Evolutionary conservation across 1,139 yeast genomes (phyloP), one percentile per base, ranked within the genome.

Genomic region (Kodamaea fungicola): DNA sequence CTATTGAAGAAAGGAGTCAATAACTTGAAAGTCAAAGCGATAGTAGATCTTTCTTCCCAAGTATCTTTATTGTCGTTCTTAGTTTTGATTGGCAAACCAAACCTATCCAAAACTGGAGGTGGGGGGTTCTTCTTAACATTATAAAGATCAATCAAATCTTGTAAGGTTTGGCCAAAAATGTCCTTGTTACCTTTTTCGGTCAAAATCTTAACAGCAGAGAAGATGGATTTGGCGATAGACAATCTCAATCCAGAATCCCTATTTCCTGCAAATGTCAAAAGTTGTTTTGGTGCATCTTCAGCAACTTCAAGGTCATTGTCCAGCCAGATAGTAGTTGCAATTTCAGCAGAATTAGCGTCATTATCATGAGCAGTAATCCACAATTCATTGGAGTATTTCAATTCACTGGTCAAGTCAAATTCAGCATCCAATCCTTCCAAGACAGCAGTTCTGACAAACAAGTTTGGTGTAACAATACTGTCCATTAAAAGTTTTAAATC

Each of bases 401-500:
- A 50, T 30, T 42, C 44, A 0, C 78, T 71, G n/a, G 71, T 63
- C 38, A 92, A 62, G 44, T 89, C 96, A 49, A 89, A 83, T 53
- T 92, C 97, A 37, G 87, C 77, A 55, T 92, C 97, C 32, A 94
- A 59, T 7, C 83, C 83, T 57, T 92, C 97, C 45, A 94, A 69
- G 30, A 90, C 75, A 1, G 95, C 76, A 8, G 80, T 71, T 46
- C 95, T 80, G 7, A 89, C 94, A 61, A 85, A 84, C 6, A 68
- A 62, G 42, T 81, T 83, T 0, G 87, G 74, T 0, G 84, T 70
- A 26, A 85, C 59, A 10, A 85, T 57, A 32, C 76, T 78, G n/a
- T 68, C 62, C 31, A 88, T 63, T 34, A 90, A 62, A 9, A 83
- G 62, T 16, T 64, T 52, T 45, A 89, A 63, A 57, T 92, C 97